Base-by-base conservation (phyloP, 2,329 filamentous ascomycete species). In the Monosporascus sp. region DNA sequence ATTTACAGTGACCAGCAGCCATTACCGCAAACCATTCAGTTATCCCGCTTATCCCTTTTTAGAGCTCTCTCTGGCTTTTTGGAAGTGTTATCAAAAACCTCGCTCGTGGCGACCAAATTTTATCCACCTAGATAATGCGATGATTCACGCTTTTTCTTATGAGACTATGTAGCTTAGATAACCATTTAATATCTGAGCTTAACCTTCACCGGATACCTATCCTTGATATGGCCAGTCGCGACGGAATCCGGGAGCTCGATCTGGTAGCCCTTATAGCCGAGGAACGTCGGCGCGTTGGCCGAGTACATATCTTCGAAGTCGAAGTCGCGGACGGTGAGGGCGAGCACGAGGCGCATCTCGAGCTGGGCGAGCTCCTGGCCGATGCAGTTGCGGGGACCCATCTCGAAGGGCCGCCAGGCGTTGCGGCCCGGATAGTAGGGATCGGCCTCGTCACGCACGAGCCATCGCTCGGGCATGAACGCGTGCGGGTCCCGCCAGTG, bases 321-420 rank as follows among this genome's bases (percentile, higher is more conserved):
- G 48, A 81, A 79, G 19, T 75, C 73, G 48, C 78, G 63, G 14
- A 76, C 62, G 0, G 75, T 75, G 59, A 82, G 64, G 3, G 76
- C 74, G 27, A 84, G 64, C 7, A 78, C 73, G 35, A 78, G 68
- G 56, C 75, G 75, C 22, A 78, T 61, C 65, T 84, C 80, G 17
- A 80, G 67, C 65, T 77, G 74, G 1, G 76, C 80, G 45, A 84
- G 68, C 57, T 79, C 76, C 63, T 82, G 78, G 1, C 80, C 81
- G n/a, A 84, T 74, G 57, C 81, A 84, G 27, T 73, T 76, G 16
- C 80, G 64, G 2, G 73, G 73, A 0, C 80, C 80, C 48, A 76
- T 70, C 58, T 79, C 76, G 59, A 84, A 84, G 0, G 79, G 73
- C 17, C 80, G 70, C 71, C 73, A 84, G 1, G 78, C 75, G 52